Evolutionary conservation across 2,329 filamentous ascomycete genomes (phyloP), one percentile per base, ranked within the genome.

Genomic region (Cercospora sojina): DNA sequence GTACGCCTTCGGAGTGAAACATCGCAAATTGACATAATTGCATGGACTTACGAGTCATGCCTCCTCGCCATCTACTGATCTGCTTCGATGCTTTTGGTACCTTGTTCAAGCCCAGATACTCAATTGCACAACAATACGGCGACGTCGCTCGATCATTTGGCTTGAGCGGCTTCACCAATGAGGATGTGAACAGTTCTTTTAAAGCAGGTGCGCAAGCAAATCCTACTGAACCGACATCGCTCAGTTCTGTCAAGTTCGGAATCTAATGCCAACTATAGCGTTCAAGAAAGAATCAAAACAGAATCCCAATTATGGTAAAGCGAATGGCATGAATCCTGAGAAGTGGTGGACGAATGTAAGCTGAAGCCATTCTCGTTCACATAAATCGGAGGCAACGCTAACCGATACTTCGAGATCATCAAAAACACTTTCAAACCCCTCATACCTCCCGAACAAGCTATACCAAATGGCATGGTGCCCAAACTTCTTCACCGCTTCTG

Each of bases 11-110:
- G 13, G 23, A 5, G 23, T 27, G 23, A 5, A 18, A 12, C 9
- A 31, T 57, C 25, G 25, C 43, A 4, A 7, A 51, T 29, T 25
- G 18, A 16, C 27, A 32, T 23, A 43, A n/a, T n/a, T n/a, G n/a
- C n/a, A n/a, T n/a, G n/a, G n/a, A n/a, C n/a, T n/a, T n/a, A n/a
- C n/a, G n/a, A n/a, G n/a, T n/a, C n/a, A n/a, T n/a, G 69, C 59
- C 70, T 35, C 53, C 56, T 35, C 31, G 72, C 18, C 85, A 86
- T 67, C 79, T 89, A 1, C 76, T 89, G 0, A 75, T 89, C 1
- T 87, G 85, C 67, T 85, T 90, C 62, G 87, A 90, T 74, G 87
- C 87, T 4, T 89, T 89, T 70, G 86, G 85, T n/a, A 90, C 87
- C 0, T 78, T 90, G 2, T 89, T 88, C 76, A 78, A 76, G 10